phyloP scores from a whole-genome alignment of 371 early-diverging fungal species.

The Gilbertella persicaria region DNA sequence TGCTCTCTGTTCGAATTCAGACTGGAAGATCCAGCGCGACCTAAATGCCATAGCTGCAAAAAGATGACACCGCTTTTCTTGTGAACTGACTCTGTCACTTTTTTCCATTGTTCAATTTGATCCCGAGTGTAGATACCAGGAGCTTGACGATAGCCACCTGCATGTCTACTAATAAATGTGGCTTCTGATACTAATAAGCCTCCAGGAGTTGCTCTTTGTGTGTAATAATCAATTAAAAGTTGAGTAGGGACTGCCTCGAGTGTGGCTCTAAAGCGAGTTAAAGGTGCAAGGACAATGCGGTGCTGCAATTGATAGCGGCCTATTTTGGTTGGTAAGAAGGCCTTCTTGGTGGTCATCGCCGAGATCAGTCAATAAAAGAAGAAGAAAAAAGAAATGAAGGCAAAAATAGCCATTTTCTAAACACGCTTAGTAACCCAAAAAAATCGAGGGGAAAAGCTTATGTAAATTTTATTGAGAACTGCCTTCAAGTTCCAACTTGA shows the following conservation, averaged over 20 bases:
- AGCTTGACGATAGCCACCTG: slow-evolving; percentile 30
- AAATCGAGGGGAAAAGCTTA: too few relatives aligned
- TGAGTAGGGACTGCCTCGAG: slow-evolving; percentile 34
- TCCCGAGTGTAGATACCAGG: slow-evolving; percentile 45
- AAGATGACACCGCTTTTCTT: slow-evolving; percentile 51
- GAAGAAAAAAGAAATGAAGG: too few relatives aligned
- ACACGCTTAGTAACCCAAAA: too few relatives aligned
- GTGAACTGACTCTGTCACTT: slow-evolving; percentile 54
- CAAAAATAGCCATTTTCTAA: too few relatives aligned
- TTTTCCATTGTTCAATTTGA: slow-evolving; percentile 55
- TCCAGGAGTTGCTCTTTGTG: slow-evolving; percentile 54
- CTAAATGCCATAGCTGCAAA: slow-evolving; percentile 54
- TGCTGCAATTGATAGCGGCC: slow-evolving; percentile 22
- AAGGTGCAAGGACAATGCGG: slow-evolving; percentile 55
- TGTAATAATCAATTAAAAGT: slow-evolving; percentile 50
- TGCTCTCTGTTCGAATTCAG: slow-evolving; percentile 3
- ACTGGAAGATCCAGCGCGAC: slow-evolving; percentile 5
- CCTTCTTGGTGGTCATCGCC: background rate
- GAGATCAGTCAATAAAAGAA: too few relatives aligned
- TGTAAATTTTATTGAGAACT: too few relatives aligned
- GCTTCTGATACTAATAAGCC: slow-evolving; percentile 60
- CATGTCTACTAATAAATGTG: slow-evolving; percentile 35
- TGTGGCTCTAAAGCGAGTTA: slow-evolving; percentile 45
- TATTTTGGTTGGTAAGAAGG: background rate
- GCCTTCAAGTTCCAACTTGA: too few relatives aligned